Conservation (phyloP, 495 filamentous ascomycete species). For the Penicillium taxi region DNA sequence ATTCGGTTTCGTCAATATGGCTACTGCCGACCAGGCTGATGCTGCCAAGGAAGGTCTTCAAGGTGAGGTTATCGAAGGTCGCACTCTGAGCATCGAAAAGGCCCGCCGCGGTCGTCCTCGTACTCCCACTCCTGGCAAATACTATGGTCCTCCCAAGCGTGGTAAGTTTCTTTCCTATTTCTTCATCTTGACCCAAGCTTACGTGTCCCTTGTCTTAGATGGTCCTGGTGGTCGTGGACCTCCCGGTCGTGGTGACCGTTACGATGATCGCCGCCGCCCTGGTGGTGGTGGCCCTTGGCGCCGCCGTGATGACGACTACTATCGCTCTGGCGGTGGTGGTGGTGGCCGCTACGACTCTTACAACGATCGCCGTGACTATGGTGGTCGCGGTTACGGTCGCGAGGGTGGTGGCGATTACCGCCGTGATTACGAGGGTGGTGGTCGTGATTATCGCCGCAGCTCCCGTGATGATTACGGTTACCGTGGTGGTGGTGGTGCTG, state of each 20-base stretch:
- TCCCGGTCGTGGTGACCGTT: slow-evolving; percentile 34
- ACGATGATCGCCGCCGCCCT: slow-evolving; percentile 52
- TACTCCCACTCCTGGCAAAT: slow-evolving; percentile 96
- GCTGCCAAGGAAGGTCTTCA: slow-evolving; percentile 94
- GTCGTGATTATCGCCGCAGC: slow-evolving; percentile 48
- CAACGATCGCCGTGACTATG: slow-evolving; percentile 37
- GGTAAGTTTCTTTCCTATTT: slow-evolving; percentile 48
- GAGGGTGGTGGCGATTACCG: slow-evolving; percentile 54
- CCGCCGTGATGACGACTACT: slow-evolving; percentile 42
- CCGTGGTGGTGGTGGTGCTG: slow-evolving; percentile 46
- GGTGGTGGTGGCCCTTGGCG: slow-evolving; percentile 42
- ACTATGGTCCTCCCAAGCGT: slow-evolving; percentile 97
- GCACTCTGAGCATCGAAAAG: slow-evolving; percentile 98
- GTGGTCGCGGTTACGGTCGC: slow-evolving; percentile 44
- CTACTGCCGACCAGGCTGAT: slow-evolving; percentile 84
- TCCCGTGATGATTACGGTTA: slow-evolving; percentile 46
- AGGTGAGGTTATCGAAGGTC: slow-evolving; percentile 90
- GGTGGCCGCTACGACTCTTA: slow-evolving; percentile 41
- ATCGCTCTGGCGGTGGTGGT: slow-evolving; percentile 46
- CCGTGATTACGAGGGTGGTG: slow-evolving; percentile 27
- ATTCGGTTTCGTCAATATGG: slow-evolving; percentile 99
- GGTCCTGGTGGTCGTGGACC: slow-evolving; percentile 44
- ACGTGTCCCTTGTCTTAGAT: slow-evolving; percentile 47
- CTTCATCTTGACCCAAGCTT: slow-evolving; percentile 14
- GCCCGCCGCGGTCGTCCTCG: slow-evolving; percentile 88